Evolutionary conservation across 805 yeast species (phyloP).

Genomic region (Limtongia smithiae): DNA sequence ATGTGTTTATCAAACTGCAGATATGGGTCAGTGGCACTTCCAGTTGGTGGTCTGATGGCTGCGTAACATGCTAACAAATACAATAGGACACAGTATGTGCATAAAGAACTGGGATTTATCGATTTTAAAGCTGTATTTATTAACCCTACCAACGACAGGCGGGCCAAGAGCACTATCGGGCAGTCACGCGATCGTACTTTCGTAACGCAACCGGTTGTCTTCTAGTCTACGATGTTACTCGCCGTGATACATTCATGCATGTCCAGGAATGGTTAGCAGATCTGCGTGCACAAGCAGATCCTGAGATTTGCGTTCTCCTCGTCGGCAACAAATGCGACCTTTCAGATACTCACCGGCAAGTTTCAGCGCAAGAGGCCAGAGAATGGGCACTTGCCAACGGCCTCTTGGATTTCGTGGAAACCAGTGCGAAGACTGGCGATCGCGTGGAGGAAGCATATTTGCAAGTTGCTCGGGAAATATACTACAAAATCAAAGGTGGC

Average conservation of each 20-base stretch:
- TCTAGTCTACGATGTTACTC: slow-evolving; percentile 39
- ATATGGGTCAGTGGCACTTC: slow-evolving; percentile 34
- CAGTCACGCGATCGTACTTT: slow-evolving; percentile 39
- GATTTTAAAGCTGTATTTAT: neutral
- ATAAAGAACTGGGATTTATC: neutral
- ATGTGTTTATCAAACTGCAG: slow-evolving; percentile 37
- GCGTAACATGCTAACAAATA: slow-evolving; percentile 4
- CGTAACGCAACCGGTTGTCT: slow-evolving; percentile 40
- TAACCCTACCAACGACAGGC: slow-evolving; percentile 23
- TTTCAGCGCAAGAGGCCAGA: slow-evolving; percentile 35
- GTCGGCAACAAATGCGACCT: slow-evolving; percentile 81
- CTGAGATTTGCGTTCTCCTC: slow-evolving; percentile 63
- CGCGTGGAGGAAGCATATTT: slow-evolving; percentile 49
- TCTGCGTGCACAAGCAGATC: slow-evolving; percentile 63
- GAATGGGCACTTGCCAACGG: slow-evolving; percentile 50
- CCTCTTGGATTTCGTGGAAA: slow-evolving; percentile 44
- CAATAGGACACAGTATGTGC: slow-evolving; percentile 26
- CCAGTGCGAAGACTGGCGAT: slow-evolving; percentile 64
- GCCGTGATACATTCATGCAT: slow-evolving; percentile 37
- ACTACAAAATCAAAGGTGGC: slow-evolving; percentile 36
- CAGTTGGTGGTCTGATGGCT: neutral
- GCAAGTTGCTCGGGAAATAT: slow-evolving; percentile 37
- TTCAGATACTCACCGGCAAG: slow-evolving; percentile 33
- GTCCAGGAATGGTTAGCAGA: slow-evolving; percentile 68
- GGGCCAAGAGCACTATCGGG: slow-evolving; percentile 40